phyloP scores from a whole-genome alignment of 345 rosid species.

The Salix arbutifolia region DNA sequence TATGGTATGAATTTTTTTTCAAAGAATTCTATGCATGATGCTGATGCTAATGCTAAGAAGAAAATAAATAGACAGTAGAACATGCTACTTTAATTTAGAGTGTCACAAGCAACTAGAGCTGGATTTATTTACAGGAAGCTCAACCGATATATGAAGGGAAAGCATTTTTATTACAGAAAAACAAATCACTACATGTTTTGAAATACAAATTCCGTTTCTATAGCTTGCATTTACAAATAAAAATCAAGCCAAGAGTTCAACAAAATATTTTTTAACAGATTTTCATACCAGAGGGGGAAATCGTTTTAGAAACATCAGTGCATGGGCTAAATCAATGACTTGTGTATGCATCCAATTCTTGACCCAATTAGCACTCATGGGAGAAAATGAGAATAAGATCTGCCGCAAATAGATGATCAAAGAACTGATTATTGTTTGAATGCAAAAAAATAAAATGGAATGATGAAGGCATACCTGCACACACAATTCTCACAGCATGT shows the following conservation, averaged over 20 bases:
- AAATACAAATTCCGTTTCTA: background rate
- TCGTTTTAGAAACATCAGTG: background rate
- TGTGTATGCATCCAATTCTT: background rate
- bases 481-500: slow-evolving; percentile 73
- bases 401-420: no score
- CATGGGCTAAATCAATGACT: background rate
- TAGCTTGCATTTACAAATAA: background rate
- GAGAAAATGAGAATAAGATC: background rate
- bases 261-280: background rate
- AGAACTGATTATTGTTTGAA: background rate
- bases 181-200: background rate
- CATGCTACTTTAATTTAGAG: background rate
- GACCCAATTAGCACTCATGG: no score
- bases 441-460: background rate
- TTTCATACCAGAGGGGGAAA: background rate
- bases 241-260: background rate
- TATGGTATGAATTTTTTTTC: background rate
- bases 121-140: background rate
- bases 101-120: background rate
- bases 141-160: background rate
- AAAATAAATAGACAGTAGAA: background rate
- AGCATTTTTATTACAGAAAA: background rate
- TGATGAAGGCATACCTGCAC: slow-evolving; percentile 56
- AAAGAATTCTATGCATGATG: background rate
- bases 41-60: no score